Percentiles rank a stretch among this genome's conserved stretches.
Evolutionary conservation across 2,329 filamentous ascomycete species (phyloP).

Genomic region (Colletotrichum spaethianum): DNA sequence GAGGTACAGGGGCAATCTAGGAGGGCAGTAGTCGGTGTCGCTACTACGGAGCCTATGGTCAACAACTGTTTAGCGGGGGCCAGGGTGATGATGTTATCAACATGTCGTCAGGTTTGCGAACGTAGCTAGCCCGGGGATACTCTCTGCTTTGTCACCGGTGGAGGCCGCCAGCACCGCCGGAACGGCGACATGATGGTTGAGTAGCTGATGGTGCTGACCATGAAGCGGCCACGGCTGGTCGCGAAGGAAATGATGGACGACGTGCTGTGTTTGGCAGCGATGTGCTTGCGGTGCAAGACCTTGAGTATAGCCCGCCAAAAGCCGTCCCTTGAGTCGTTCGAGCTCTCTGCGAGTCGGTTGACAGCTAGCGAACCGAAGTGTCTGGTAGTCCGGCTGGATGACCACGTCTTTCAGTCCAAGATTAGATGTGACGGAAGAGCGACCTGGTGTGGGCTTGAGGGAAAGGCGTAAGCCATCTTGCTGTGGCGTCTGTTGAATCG

Average conservation of each 20-base stretch:
- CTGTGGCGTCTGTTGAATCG: constrained; percentile 8
- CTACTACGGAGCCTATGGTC: not conserved
- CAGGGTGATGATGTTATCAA: not conserved
- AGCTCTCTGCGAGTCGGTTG: not conserved
- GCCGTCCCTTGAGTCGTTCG: not conserved
- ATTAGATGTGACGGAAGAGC: not conserved
- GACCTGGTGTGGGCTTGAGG: not conserved
- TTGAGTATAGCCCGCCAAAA: not conserved
- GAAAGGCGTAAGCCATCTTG: not conserved
- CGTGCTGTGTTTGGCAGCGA: not conserved
- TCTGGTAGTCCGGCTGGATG: not conserved
- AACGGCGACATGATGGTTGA: not conserved
- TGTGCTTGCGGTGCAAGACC: not conserved
- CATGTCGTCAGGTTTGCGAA: not conserved
- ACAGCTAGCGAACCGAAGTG: not conserved
- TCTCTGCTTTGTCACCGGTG: too few relatives aligned
- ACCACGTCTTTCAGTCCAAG: not conserved
- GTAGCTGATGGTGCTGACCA: not conserved
- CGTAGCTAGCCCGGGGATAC: too few relatives aligned
- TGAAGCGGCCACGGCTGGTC: not conserved
- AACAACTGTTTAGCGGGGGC: not conserved
- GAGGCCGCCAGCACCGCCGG: not conserved
- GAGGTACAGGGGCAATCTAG: not conserved
- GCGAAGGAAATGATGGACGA: not conserved
- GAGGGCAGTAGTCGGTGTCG: not conserved